Evolutionary conservation across 495 filamentous ascomycete genomes (phyloP).

Genomic region (Neurospora discreta): DNA sequence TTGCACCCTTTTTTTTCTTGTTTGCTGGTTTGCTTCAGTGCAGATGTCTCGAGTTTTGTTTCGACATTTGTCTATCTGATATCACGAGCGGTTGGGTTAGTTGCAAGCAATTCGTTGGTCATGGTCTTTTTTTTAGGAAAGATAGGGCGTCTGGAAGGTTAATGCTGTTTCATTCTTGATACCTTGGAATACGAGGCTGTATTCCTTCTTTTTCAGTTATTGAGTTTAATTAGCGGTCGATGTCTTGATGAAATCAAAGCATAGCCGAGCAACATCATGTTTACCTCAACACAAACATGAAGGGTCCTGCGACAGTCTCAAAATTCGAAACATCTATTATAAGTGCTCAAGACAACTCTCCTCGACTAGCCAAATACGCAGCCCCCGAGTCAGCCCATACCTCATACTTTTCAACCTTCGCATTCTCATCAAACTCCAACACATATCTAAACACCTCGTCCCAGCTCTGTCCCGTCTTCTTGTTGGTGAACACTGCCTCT

Average conservation of each 20-base stretch:
- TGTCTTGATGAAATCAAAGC: not conserved
- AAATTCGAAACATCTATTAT: not conserved
- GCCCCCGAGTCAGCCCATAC: conserved; percentile 58
- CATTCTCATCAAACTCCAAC: conserved; percentile 31
- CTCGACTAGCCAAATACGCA: conserved; percentile 45
- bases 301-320: not conserved
- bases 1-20: not conserved
- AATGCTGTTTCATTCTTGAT: not conserved
- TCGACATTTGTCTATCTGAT: not conserved
- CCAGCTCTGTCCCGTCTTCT: conserved; percentile 41
- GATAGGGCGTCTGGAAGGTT: not conserved
- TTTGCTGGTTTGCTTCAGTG: not conserved
- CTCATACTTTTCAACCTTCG: conserved; percentile 41
- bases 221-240: not conserved
- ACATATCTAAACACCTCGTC: conserved; percentile 49
- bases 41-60: not conserved
- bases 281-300: not conserved
- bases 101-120: not conserved
- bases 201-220: not conserved
- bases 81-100: not conserved
- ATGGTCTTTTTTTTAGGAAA: not conserved
- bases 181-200: not conserved
- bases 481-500: conserved; percentile 39
- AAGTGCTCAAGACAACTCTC: conserved; percentile 26
- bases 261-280: not conserved